phyloP scores from a whole-genome alignment of 1,139 yeast genomes.

The Yamadazyma buinensis region DNA sequence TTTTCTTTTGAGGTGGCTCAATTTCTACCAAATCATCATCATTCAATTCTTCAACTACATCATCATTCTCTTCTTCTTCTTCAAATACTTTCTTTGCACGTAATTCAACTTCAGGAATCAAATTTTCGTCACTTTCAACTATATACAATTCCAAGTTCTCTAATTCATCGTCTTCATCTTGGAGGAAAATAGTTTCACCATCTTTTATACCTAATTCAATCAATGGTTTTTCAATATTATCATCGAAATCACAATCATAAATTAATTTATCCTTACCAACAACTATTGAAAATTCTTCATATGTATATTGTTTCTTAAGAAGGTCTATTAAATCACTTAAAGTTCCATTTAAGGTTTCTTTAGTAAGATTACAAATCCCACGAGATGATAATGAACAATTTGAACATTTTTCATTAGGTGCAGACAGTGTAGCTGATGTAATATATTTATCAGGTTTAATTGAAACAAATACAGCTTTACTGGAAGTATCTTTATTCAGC shows the following conservation, averaged over 20 bases:
- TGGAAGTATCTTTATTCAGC: conserved; percentile 18
- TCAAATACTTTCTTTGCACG: conserved; percentile 15
- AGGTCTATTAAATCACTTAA: conserved; percentile 44
- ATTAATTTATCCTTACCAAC: conserved; percentile 59
- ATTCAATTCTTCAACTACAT: conserved; percentile 4
- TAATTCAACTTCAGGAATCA: conserved; percentile 24
- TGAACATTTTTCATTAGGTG: conserved; percentile 67
- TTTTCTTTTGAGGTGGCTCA: conserved; percentile 20
- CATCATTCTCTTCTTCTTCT: conserved; percentile 11
- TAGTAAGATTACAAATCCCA: conserved; percentile 27
- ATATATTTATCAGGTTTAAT: conserved; percentile 67
- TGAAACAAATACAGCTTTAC: conserved; percentile 56
- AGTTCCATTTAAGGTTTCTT: conserved; percentile 13
- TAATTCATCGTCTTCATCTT: conserved; percentile 71
- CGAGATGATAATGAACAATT: conserved; percentile 66
- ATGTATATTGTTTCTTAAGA: conserved; percentile 48
- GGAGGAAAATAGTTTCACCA: conserved; percentile 63
- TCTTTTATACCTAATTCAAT: conserved; percentile 51
- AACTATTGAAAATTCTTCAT: conserved; percentile 62
- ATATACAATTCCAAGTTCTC: conserved; percentile 71
- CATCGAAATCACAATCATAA: conserved; percentile 88
- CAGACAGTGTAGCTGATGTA: conserved; percentile 55
- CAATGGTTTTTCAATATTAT: conserved; percentile 53
- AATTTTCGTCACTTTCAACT: conserved; percentile 19
- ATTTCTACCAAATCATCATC: conserved; percentile 11